These are phyloP conservation scores for Barbatosphaeria neglecta DNA, from an alignment of 495 filamentous ascomycete genomes.

Conservation along the genomic window DNA sequence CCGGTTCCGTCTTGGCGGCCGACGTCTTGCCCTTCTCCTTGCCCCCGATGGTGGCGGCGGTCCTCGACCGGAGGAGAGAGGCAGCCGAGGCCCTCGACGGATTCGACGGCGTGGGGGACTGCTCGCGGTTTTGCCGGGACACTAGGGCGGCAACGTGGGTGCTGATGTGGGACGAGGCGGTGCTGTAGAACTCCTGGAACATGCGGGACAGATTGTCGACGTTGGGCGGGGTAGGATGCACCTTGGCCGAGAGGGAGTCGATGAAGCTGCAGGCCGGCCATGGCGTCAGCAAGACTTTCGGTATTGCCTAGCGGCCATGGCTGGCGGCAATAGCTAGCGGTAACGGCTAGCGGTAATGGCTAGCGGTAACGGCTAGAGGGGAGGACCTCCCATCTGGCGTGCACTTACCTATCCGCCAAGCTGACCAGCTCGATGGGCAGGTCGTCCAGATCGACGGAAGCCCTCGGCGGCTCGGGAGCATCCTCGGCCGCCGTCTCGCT, in stretches of 20 bases:
- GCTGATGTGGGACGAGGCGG: constrained; percentile 69
- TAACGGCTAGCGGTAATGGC: too few species aligned
- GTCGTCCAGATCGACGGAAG: constrained; percentile 62
- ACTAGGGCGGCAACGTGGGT: constrained; percentile 80
- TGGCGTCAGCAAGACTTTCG: too few species aligned
- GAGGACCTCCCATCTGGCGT: too few species aligned
- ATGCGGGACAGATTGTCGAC: constrained; percentile 74
- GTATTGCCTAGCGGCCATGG: too few species aligned
- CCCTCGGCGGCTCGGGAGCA: constrained; percentile 37
- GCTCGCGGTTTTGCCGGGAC: constrained; percentile 57
- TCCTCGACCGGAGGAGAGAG: constrained; percentile 38
- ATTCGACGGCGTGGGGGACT: constrained; percentile 38
- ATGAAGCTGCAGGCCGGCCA: too few species aligned
- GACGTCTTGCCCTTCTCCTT: constrained; percentile 34
- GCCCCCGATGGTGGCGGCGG: constrained; percentile 35
- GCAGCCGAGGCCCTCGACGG: constrained; percentile 41
- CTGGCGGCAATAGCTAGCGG: too few species aligned
- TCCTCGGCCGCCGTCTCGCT: constrained; percentile 40
- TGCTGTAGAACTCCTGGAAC: constrained; percentile 90
- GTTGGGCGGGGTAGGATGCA: constrained; percentile 71
- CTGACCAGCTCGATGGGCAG: constrained; percentile 87
- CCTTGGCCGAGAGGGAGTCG: constrained; percentile 77
- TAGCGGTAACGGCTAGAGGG: too few species aligned
- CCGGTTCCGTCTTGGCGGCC: constrained; percentile 25
- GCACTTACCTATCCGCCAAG: constrained; percentile 67